Percentiles rank a stretch among this genome's conserved stretches.
Conservation (phyloP, 2,329 filamentous ascomycete species). For the Tolypocladium sp. region DNA sequence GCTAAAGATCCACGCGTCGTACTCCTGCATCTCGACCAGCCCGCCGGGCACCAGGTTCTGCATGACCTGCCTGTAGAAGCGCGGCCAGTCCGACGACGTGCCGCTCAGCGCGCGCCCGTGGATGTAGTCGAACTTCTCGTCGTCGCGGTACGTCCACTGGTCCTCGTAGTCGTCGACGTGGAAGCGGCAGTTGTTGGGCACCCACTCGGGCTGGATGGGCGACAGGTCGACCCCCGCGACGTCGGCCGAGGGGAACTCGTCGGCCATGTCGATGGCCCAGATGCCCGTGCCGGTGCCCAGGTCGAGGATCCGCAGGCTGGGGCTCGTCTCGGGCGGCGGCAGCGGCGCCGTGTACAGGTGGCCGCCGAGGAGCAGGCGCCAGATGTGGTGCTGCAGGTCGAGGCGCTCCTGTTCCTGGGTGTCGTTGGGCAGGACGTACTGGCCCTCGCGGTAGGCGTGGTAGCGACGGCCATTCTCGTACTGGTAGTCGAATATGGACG, state of each 20-base stretch:
- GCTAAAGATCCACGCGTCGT: conserved; percentile 27
- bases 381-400: conserved; percentile 46
- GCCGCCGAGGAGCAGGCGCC: conserved; percentile 34
- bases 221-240: conserved; percentile 45
- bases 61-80: conserved; percentile 18
- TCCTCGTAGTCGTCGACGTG: conserved; percentile 56
- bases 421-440: conserved; percentile 39
- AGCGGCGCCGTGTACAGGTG: conserved; percentile 37
- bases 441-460: conserved; percentile 35
- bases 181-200: conserved; percentile 55
- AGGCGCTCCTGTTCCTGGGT: conserved; percentile 44
- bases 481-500: conserved; percentile 32
- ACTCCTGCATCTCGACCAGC: conserved; percentile 29
- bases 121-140: conserved; percentile 28
- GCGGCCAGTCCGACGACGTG: conserved; percentile 20
- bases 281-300: conserved; percentile 54
- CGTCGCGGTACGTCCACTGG: conserved; percentile 28
- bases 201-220: conserved; percentile 47
- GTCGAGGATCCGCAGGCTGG: conserved; percentile 37
- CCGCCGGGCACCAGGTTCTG: conserved; percentile 23
- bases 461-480: conserved; percentile 41
- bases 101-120: conserved; percentile 22
- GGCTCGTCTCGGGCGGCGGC: conserved; percentile 6
- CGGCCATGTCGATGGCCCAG: conserved; percentile 50
- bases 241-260: conserved; percentile 26